Evolutionary conservation across 202 grass and related monocot species (phyloP).

Genomic region (Panicum hallii): DNA sequence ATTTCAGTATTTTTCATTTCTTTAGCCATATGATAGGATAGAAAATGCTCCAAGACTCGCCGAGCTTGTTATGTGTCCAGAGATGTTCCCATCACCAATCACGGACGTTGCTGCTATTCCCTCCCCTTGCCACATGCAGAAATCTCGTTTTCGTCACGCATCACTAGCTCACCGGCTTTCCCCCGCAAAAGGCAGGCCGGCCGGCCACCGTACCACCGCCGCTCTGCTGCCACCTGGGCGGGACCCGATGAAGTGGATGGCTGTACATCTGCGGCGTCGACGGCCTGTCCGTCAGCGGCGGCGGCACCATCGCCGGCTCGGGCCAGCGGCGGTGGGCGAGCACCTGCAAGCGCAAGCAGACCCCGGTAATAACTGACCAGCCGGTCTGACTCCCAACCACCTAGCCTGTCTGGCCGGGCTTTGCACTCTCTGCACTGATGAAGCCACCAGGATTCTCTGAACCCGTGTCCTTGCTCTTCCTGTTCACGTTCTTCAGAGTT

Average conservation of each 20-base stretch:
- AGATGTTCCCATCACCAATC: too few species aligned
- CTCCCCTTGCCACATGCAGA: too few species aligned
- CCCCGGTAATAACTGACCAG: slow-evolving; percentile 16
- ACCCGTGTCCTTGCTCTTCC: neutral
- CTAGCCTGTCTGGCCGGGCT: neutral
- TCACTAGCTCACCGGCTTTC: too few species aligned
- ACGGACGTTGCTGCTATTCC: too few species aligned
- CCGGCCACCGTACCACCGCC: too few species aligned
- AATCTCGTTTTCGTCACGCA: too few species aligned
- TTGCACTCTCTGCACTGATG: neutral
- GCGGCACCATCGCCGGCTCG: slow-evolving; percentile 71
- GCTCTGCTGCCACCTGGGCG: neutral
- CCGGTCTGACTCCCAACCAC: neutral
- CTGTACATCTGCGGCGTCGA: slow-evolving; percentile 70
- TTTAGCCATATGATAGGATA: too few species aligned
- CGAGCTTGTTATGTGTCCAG: too few species aligned
- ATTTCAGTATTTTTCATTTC: too few species aligned
- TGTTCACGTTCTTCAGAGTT: too few species aligned
- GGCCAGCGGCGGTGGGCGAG: slow-evolving; percentile 72
- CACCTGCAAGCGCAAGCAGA: slow-evolving; percentile 76
- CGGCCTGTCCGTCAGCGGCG: slow-evolving; percentile 57
- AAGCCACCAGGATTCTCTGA: slow-evolving; percentile 26
- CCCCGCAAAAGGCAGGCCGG: too few species aligned
- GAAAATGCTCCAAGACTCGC: too few species aligned
- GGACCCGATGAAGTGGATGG: slow-evolving; percentile 62